phyloP scores from a whole-genome alignment of 371 early-diverging fungal species.

The Amoeboaphelidium protococcarum region DNA sequence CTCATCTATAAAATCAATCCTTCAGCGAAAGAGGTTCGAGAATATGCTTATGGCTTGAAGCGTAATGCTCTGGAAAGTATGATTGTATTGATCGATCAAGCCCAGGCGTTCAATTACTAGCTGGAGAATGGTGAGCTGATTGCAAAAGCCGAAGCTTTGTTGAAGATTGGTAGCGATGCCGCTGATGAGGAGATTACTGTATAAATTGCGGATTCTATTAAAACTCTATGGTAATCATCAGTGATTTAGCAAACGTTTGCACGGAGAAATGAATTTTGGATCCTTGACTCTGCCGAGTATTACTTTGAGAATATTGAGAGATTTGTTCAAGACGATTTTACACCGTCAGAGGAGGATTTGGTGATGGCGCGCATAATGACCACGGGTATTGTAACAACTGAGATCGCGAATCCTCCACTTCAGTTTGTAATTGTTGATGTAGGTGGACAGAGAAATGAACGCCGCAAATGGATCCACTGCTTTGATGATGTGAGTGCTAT shows the following conservation, averaged over 20 bases:
- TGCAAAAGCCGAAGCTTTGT: constrained; percentile 1
- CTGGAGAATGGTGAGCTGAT: constrained; percentile 1
- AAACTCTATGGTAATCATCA: constrained; percentile 1
- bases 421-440: constrained; percentile 2
- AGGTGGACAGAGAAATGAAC: constrained; percentile 9
- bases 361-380: constrained; percentile 7
- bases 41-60: constrained; percentile 1
- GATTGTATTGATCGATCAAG: constrained; percentile 1
- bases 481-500: constrained; percentile 4
- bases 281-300: constrained; percentile 2
- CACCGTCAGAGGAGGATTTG: constrained; percentile 5
- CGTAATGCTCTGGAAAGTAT: constrained; percentile 3
- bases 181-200: constrained; percentile 1
- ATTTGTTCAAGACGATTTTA: constrained; percentile 4
- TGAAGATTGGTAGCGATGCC: constrained; percentile 1
- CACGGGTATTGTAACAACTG: constrained; percentile 4
- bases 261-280: constrained; percentile 4
- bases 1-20: constrained; percentile 4
- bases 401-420: constrained; percentile 2
- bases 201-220: not conserved
- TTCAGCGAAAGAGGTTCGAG: constrained; percentile 1
- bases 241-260: constrained; percentile 1
- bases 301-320: constrained; percentile 6
- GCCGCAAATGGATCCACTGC: constrained; percentile 10
- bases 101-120: not conserved